Conservation (phyloP, 345 rosid species). For the Alliaria petiolata region DNA sequence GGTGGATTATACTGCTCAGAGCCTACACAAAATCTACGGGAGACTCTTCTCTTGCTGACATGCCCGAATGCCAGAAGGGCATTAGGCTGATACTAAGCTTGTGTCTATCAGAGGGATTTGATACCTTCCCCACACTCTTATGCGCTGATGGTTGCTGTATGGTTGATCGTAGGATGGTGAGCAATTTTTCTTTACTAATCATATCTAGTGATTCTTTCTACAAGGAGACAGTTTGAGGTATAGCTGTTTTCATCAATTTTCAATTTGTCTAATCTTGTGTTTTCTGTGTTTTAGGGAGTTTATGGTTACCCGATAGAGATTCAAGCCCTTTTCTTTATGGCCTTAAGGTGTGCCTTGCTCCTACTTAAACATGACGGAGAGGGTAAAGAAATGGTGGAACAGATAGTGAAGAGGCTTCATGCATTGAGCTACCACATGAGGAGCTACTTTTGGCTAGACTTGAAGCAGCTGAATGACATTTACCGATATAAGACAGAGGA, state of each 20-base stretch:
- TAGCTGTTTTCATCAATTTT: background rate
- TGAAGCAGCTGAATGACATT: slow-evolving; percentile 92
- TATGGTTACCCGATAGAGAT: slow-evolving; percentile 97
- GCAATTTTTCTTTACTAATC: slow-evolving; percentile 10
- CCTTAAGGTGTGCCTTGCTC: slow-evolving; percentile 77
- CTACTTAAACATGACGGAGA: slow-evolving; percentile 82
- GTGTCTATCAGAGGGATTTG: slow-evolving; percentile 93
- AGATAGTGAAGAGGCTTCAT: slow-evolving; percentile 85
- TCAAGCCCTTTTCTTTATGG: slow-evolving; percentile 94
- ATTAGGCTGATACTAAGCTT: slow-evolving; percentile 84
- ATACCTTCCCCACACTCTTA: slow-evolving; percentile 94
- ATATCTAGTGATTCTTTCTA: background rate
- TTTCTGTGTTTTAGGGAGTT: slow-evolving; percentile 58
- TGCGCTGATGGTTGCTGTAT: slow-evolving; percentile 98
- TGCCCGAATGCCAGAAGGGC: slow-evolving; percentile 95
- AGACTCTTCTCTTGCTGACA: slow-evolving; percentile 76
- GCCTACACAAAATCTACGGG: slow-evolving; percentile 94
- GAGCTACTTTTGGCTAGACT: slow-evolving; percentile 87
- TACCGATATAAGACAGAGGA: slow-evolving; percentile 95
- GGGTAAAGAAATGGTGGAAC: slow-evolving; percentile 85
- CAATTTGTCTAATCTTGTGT: background rate
- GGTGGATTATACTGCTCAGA: slow-evolving; percentile 95
- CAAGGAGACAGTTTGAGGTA: background rate
- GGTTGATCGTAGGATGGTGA: slow-evolving; percentile 99
- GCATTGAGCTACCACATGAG: slow-evolving; percentile 92